phyloP scores from a whole-genome alignment of 2,329 filamentous ascomycete genomes.

The Pseudopyricularia javanii region DNA sequence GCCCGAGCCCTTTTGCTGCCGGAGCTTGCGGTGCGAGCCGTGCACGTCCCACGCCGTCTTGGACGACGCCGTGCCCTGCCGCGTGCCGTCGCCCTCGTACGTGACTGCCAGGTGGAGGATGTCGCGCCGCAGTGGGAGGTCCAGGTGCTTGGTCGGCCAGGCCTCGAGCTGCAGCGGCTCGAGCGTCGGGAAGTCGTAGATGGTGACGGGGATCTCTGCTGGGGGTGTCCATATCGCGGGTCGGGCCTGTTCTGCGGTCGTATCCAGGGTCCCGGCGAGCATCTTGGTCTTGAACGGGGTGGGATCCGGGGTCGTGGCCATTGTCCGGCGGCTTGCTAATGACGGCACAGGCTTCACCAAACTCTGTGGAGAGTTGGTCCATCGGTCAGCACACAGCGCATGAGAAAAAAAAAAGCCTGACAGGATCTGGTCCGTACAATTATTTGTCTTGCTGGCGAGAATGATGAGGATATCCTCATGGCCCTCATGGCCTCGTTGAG shows the following conservation, averaged over 20 bases:
- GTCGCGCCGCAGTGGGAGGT: conserved; percentile 78
- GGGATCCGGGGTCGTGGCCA: conserved; percentile 29
- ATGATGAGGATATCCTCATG: conserved; percentile 30
- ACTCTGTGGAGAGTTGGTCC: neutral
- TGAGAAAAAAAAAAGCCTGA: neutral
- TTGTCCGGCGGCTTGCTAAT: conserved; percentile 1
- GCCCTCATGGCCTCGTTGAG: conserved; percentile 40
- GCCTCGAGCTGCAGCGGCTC: conserved; percentile 68
- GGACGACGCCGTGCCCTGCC: conserved; percentile 72
- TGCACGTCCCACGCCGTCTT: conserved; percentile 76
- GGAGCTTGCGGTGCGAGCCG: conserved; percentile 71
- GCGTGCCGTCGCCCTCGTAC: conserved; percentile 81
- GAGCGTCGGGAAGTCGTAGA: conserved; percentile 82
- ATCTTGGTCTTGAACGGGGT: conserved; percentile 74
- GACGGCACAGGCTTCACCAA: conserved; percentile 1
- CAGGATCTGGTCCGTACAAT: neutral
- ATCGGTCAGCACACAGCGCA: neutral
- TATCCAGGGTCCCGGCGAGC: conserved; percentile 51
- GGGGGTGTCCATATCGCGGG: conserved; percentile 2
- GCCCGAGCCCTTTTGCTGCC: conserved; percentile 79
- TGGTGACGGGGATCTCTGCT: conserved; percentile 63
- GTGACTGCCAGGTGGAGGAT: conserved; percentile 85
- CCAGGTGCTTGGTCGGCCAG: conserved; percentile 73
- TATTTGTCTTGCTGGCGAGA: conserved; percentile 1
- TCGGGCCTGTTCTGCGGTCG: conserved; percentile 16